Evolutionary conservation across 441 rosid species (phyloP), one percentile per base, ranked within the genome.

Genomic region (Sinapis alba): DNA sequence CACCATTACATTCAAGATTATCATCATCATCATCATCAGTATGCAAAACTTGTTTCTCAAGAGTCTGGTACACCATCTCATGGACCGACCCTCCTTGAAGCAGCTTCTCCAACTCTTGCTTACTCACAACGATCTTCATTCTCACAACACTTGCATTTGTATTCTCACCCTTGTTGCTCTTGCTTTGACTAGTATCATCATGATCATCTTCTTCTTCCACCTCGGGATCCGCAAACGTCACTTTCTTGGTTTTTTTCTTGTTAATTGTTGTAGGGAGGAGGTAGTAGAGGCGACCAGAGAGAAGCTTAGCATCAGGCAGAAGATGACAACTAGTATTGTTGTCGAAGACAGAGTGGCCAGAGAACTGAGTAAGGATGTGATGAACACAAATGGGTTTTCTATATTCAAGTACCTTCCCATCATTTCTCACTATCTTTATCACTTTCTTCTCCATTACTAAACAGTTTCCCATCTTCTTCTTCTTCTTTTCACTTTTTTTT

Each of bases 401-500:
- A 68, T 86, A 89, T 83, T 90, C 93, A 47, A 88, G 86, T 36
- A 93, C 83, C 79, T 90, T 85, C 8, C 97, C 97, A 78, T 87
- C 98, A 34, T 87, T 75, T 79, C 84, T 88, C 83, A 89, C 65
- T 27, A 91, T 78, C 78, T 83, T 86, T 72, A 84, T 84, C 69
- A 86, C 73, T 7, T 80, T 80, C 74, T 87, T 87, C 70, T 76
- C 83, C 50, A 73, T 82, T 83, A 83, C 84, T 50, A 90, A 63
- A 85, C 96, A 90, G 75, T 90, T 93, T 58, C 98, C 98, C 98
- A 90, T 93, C 65, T 71, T 68, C 80, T 66, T 73, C 38, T 54
- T 61, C 24, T 41, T 32, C 41, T 47, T 64, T 26, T 51, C 41
- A 6, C 34, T 58, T 60, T 26, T 9, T 56, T 8, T 16, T 23